A percentile compares a stretch with the other conserved stretches of the same genome.
These are phyloP conservation scores for Thielaviopsis ethacetica DNA, from an alignment of 2,329 filamentous ascomycete species.

Conservation along the genomic window DNA sequence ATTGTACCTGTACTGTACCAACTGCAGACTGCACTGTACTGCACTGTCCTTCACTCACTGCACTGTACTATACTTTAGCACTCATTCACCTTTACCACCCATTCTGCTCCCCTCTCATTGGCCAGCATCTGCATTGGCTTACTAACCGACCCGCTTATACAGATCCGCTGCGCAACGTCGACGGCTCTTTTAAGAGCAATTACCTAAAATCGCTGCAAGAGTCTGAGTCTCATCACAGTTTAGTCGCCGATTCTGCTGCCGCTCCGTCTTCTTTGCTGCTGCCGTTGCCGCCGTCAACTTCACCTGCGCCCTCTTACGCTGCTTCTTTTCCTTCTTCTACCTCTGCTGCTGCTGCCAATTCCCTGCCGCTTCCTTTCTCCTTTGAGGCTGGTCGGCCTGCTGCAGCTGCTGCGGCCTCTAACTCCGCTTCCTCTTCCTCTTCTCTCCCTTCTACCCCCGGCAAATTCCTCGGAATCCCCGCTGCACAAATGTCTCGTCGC, in stretches of 20 bases:
- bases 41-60: no score
- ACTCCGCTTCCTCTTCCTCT: background rate
- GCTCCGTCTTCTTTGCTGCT: no score
- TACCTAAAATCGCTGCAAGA: conserved; percentile 6
- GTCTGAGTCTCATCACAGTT: background rate
- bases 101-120: background rate
- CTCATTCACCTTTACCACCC: no score
- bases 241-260: no score
- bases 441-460: background rate
- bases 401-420: background rate
- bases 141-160: conserved; percentile 9
- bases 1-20: no score
- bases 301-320: background rate
- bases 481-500: background rate
- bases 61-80: no score
- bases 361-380: background rate
- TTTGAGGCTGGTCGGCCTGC: background rate
- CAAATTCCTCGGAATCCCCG: background rate
- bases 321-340: background rate
- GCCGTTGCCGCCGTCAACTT: background rate
- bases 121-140: background rate
- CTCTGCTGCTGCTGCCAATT: background rate
- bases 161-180: conserved; percentile 10
- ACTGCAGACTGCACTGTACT: no score
- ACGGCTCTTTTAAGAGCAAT: conserved; percentile 9